Percentiles rank a stretch among this genome's conserved stretches.
Conservation (phyloP, 768 basidiomycete genomes). For the Lactarius vividus region DNA sequence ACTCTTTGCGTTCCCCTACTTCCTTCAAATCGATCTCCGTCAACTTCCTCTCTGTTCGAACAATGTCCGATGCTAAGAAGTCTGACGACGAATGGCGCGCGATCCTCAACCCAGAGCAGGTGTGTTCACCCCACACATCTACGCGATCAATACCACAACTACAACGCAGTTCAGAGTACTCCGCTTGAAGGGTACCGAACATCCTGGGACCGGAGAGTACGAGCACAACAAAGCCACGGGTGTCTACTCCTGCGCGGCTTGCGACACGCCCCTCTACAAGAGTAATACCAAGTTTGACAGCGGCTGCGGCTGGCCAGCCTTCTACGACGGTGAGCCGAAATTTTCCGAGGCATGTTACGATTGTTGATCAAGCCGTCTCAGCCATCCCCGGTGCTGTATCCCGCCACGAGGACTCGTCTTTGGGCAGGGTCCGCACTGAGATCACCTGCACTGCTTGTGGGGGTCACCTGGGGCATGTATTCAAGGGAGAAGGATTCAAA, state of each 20-base stretch:
- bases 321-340: slow-evolving; percentile 76
- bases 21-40: not conserved
- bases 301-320: slow-evolving; percentile 97
- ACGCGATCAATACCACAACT: not conserved
- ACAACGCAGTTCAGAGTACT: slow-evolving; percentile 72
- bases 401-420: slow-evolving; percentile 66
- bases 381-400: slow-evolving; percentile 88
- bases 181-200: slow-evolving; percentile 85
- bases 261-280: slow-evolving; percentile 81
- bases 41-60: slow-evolving; percentile 7
- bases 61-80: slow-evolving; percentile 41
- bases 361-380: slow-evolving; percentile 33
- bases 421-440: slow-evolving; percentile 73
- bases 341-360: not conserved
- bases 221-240: slow-evolving; percentile 66
- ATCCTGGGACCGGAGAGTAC: slow-evolving; percentile 73
- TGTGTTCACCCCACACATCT: slow-evolving; percentile 34
- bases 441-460: slow-evolving; percentile 90
- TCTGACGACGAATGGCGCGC: slow-evolving; percentile 84
- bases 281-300: slow-evolving; percentile 89
- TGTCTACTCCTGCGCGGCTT: slow-evolving; percentile 76
- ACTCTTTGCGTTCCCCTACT: not conserved
- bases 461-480: slow-evolving; percentile 93
- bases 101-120: slow-evolving; percentile 77
- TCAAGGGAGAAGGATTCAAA: slow-evolving; percentile 83